Percentiles rank a stretch among this genome's conserved stretches.
Conservation (phyloP, 2,329 filamentous ascomycete genomes). For the Fusarium xylarioides region DNA sequence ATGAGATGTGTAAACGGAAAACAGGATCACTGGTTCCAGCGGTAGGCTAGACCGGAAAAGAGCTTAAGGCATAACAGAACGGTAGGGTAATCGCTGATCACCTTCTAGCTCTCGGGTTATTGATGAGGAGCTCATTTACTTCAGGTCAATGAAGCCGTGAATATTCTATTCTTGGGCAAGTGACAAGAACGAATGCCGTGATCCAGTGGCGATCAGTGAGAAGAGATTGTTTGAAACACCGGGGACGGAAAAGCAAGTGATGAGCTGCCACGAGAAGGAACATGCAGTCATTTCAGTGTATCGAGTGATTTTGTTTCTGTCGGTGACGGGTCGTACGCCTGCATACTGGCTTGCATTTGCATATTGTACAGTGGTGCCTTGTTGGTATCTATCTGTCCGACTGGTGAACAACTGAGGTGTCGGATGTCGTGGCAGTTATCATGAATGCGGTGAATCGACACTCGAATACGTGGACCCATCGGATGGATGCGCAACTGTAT, state of each 20-base stretch:
- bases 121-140: background rate
- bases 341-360: background rate
- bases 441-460: constrained; percentile 28
- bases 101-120: background rate
- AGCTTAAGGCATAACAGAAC: background rate
- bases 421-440: constrained; percentile 21
- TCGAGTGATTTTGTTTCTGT: background rate
- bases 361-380: background rate
- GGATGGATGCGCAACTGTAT: constrained; percentile 1
- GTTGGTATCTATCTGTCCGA: background rate
- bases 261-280: background rate
- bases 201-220: background rate
- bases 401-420: constrained; percentile 2
- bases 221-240: background rate
- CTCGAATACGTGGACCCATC: constrained; percentile 29
- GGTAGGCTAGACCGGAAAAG: constrained; percentile 24
- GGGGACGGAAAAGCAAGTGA: background rate
- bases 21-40: constrained; percentile 9
- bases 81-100: constrained; percentile 12
- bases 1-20: constrained; percentile 14
- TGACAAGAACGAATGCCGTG: background rate
- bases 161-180: background rate
- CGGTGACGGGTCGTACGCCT: background rate
- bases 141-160: background rate
- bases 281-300: background rate